Evolutionary conservation across 2,329 filamentous ascomycete species (phyloP).

Genomic region (Dryadomyces quercus-mongolicae): DNA sequence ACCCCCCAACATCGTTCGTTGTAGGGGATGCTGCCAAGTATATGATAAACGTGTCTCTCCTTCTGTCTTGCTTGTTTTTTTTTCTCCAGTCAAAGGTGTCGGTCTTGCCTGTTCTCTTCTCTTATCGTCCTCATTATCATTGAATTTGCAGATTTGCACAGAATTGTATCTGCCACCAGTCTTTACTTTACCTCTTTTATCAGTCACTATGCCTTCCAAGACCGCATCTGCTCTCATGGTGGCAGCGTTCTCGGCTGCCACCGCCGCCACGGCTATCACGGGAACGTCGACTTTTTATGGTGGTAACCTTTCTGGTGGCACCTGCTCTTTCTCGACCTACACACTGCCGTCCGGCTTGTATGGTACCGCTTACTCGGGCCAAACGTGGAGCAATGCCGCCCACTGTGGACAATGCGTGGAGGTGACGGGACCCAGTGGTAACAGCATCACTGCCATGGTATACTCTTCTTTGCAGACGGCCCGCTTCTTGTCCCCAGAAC

Average conservation of each 20-base stretch:
- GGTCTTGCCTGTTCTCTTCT: too few relatives aligned
- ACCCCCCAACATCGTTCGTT: constrained; percentile 16
- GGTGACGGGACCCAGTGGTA: constrained; percentile 45
- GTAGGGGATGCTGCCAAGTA: constrained; percentile 40
- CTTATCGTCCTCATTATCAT: neutral
- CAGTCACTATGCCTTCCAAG: neutral
- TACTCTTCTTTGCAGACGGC: too few relatives aligned
- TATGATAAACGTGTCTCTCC: neutral
- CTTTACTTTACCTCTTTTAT: neutral
- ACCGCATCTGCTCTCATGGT: neutral
- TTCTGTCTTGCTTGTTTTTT: too few relatives aligned
- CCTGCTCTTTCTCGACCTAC: neutral
- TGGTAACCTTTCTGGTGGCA: neutral
- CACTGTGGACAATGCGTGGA: constrained; percentile 51
- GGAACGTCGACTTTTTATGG: neutral
- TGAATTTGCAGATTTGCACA: too few relatives aligned
- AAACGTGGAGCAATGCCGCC: constrained; percentile 41
- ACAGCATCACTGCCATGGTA: constrained; percentile 52
- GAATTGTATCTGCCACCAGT: neutral
- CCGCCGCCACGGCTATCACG: neutral
- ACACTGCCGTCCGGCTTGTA: neutral
- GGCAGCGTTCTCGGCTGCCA: too few relatives aligned
- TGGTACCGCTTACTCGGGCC: constrained; percentile 29
- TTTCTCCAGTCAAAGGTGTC: too few relatives aligned
- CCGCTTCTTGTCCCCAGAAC: too few relatives aligned